Conservation (phyloP, 495 filamentous ascomycete genomes). For the Opeltia flavorubescens region DNA sequence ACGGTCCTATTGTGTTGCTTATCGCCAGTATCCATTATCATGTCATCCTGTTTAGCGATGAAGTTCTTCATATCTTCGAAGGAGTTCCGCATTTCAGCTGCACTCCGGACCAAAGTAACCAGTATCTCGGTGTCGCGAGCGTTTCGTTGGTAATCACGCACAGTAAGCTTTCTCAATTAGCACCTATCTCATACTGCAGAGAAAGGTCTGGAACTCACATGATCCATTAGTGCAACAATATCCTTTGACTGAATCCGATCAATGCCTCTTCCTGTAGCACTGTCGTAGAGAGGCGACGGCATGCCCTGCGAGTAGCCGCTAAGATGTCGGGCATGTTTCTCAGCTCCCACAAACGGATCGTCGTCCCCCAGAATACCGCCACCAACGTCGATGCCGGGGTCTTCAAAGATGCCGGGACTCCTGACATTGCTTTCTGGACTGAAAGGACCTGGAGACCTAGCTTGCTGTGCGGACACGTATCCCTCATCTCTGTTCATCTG, state of each 20-base stretch:
- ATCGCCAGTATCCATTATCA: conserved; percentile 70
- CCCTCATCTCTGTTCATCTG: conserved; percentile 67
- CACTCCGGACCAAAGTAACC: conserved; percentile 82
- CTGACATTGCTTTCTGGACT: conserved; percentile 50
- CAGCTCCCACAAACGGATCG: conserved; percentile 35
- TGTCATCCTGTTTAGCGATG: conserved; percentile 70
- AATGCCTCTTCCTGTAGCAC: conserved; percentile 74
- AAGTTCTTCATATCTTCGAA: conserved; percentile 95
- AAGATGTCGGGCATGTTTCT: conserved; percentile 52
- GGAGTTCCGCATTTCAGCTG: conserved; percentile 92
- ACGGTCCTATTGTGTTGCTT: conserved; percentile 73
- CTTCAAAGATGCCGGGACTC: conserved; percentile 42
- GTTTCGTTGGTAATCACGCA: conserved; percentile 91
- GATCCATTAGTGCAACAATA: conserved; percentile 95
- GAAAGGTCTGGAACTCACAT: conserved; percentile 38
- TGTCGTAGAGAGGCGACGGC: conserved; percentile 73
- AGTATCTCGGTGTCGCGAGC: conserved; percentile 94
- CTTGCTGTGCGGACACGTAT: conserved; percentile 75
- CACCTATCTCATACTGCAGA: conserved; percentile 3
- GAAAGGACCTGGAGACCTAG: conserved; percentile 37
- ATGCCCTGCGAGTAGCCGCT: conserved; percentile 76
- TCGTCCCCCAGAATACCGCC: conserved; percentile 43
- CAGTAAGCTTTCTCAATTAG: conserved; percentile 58
- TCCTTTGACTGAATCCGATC: conserved; percentile 94
- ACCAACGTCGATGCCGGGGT: conserved; percentile 39